Evolutionary conservation across 176 grass and related monocot genomes (phyloP).

Genomic region (Musa schizocarpa): DNA sequence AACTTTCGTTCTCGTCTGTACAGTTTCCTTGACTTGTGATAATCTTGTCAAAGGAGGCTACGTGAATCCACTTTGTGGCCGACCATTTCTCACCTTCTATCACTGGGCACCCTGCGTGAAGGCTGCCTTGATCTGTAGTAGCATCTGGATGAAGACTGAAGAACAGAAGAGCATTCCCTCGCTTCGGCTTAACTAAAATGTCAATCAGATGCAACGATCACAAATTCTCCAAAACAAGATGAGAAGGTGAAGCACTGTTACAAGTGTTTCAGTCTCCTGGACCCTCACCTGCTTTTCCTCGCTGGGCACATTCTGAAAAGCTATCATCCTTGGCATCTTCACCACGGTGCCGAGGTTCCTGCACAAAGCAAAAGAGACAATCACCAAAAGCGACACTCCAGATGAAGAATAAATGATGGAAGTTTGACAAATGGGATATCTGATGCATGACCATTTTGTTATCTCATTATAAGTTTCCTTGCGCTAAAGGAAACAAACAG

Average conservation of each 20-base stretch:
- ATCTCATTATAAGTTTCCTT: not conserved
- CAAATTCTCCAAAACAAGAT: not conserved
- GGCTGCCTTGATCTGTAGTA: slow-evolving; percentile 48
- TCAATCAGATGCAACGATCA: slow-evolving; percentile 16
- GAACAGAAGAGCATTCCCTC: slow-evolving; percentile 81
- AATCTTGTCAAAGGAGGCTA: slow-evolving; percentile 71
- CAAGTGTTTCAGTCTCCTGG: not conserved
- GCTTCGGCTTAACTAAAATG: slow-evolving; percentile 66
- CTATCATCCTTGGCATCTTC: slow-evolving; percentile 33
- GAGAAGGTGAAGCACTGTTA: not conserved
- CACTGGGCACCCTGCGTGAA: slow-evolving; percentile 73
- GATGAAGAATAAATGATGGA: not conserved
- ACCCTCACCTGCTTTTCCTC: slow-evolving; percentile 55
- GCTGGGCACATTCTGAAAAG: slow-evolving; percentile 76
- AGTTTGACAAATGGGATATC: too few relatives aligned
- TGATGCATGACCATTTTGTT: not conserved
- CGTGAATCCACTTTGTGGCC: slow-evolving; percentile 84
- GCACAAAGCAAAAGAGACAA: slow-evolving; percentile 11
- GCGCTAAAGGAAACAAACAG: not conserved
- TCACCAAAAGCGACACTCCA: not conserved
- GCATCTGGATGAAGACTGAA: slow-evolving; percentile 76
- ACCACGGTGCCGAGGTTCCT: slow-evolving; percentile 32
- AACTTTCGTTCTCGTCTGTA: slow-evolving; percentile 63
- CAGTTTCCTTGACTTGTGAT: slow-evolving; percentile 48
- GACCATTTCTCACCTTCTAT: slow-evolving; percentile 90